Percentiles rank a stretch among this genome's conserved stretches.
phyloP scores from a whole-genome alignment of 2,329 filamentous ascomycete species.

The Cadophora sp. region DNA sequence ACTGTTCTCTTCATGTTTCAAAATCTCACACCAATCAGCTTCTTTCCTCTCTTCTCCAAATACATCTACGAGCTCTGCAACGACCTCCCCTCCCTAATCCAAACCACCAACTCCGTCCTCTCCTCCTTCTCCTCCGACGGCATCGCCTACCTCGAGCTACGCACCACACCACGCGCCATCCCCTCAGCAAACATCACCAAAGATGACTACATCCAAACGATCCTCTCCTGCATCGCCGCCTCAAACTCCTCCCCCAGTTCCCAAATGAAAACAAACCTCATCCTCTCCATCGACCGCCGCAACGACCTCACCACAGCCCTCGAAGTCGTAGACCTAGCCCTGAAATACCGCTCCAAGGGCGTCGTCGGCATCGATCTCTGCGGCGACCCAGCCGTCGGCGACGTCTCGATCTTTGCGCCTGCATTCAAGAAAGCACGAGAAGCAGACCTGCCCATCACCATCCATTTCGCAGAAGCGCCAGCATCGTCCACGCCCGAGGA shows the following conservation, averaged over 20 bases:
- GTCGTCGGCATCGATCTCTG: constrained; percentile 82
- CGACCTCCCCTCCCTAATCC: constrained; percentile 62
- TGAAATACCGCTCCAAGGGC: constrained; percentile 56
- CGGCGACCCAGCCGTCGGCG: constrained; percentile 72
- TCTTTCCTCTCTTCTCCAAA: constrained; percentile 79
- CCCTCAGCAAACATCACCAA: constrained; percentile 57
- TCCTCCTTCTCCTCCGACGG: constrained; percentile 72
- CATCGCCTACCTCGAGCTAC: constrained; percentile 79
- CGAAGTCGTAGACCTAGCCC: constrained; percentile 69
- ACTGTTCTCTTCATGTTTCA: neutral
- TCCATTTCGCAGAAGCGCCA: constrained; percentile 79
- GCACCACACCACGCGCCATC: constrained; percentile 77
- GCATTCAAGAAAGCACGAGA: constrained; percentile 64
- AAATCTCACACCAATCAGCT: constrained; percentile 53
- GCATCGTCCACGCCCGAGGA: constrained; percentile 64
- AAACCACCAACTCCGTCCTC: constrained; percentile 71
- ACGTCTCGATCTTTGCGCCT: constrained; percentile 63
- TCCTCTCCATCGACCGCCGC: constrained; percentile 77
- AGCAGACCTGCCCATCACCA: constrained; percentile 66
- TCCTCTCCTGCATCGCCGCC: constrained; percentile 66
- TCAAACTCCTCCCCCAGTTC: constrained; percentile 47
- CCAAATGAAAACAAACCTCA: constrained; percentile 66
- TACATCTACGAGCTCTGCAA: constrained; percentile 81
- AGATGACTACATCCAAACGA: constrained; percentile 66
- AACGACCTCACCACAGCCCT: constrained; percentile 63